A percentile compares a stretch with the other conserved stretches of the same genome.
Evolutionary conservation across 495 filamentous ascomycete species (phyloP).

Genomic region (Tetracladium marchalianum): DNA sequence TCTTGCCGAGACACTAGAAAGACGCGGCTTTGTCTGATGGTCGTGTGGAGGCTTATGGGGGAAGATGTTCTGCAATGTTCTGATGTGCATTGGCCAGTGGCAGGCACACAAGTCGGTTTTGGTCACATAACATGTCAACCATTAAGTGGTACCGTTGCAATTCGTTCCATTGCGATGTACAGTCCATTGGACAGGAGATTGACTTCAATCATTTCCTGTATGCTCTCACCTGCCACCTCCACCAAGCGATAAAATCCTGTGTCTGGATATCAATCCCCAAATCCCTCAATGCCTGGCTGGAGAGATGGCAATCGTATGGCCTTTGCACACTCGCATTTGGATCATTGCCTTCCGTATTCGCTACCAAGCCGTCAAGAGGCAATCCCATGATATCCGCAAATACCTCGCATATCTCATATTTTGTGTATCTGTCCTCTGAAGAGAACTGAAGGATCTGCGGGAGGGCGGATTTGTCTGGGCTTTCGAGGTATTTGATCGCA

Average conservation of each 20-base stretch:
- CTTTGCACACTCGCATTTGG: conserved; percentile 59
- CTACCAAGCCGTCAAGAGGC: conserved; percentile 56
- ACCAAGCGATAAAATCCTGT: conserved; percentile 74
- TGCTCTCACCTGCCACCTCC: conserved; percentile 46
- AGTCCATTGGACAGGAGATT: no score
- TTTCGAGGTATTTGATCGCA: conserved; percentile 52
- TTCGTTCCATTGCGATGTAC: no score
- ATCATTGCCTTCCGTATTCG: conserved; percentile 67
- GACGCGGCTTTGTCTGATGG: no score
- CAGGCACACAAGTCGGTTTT: no score
- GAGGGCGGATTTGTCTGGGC: conserved; percentile 33
- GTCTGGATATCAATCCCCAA: conserved; percentile 69
- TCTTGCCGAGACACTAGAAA: no score
- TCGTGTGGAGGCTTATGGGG: no score
- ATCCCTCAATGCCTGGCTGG: conserved; percentile 63
- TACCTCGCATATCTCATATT: conserved; percentile 80
- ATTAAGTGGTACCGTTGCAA: no score
- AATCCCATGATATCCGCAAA: conserved; percentile 76
- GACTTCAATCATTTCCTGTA: conserved; percentile 20
- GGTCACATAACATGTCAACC: no score
- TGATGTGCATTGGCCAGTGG: no score
- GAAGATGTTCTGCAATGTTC: no score
- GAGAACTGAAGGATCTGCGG: conserved; percentile 79
- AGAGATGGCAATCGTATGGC: conserved; percentile 85
- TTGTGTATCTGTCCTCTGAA: conserved; percentile 78